Percentiles rank a stretch among this genome's conserved stretches.
phyloP scores from a whole-genome alignment of 1,284 basidiomycete genomes.

The Mycena sp. region DNA sequence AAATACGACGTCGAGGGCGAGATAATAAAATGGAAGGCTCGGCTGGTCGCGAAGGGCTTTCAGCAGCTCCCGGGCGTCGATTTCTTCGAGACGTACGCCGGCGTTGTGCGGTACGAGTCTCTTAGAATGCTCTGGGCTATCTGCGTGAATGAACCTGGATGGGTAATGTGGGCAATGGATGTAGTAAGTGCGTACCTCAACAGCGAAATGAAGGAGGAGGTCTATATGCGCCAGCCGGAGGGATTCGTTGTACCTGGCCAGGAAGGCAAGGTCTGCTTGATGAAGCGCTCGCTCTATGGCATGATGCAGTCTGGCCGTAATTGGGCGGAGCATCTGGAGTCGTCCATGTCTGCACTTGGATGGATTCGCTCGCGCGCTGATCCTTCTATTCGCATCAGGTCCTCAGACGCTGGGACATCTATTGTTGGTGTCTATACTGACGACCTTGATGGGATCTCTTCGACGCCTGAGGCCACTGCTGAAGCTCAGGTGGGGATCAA shows the following conservation, averaged over 20 bases:
- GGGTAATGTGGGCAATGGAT: constrained; percentile 22
- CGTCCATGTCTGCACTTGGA: background rate
- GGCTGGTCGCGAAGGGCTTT: constrained; percentile 26
- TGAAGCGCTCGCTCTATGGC: constrained; percentile 21
- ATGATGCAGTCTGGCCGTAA: constrained; percentile 25
- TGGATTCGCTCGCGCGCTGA: constrained; percentile 25
- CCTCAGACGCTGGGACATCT: background rate
- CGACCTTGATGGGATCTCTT: constrained; percentile 16
- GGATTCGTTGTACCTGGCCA: constrained; percentile 10
- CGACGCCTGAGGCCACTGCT: constrained; percentile 1
- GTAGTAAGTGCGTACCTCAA: constrained; percentile 26
- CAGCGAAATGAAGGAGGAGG: constrained; percentile 38
- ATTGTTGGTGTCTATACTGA: constrained; percentile 21
- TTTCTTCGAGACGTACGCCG: constrained; percentile 28
- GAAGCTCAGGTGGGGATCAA: constrained; percentile 10
- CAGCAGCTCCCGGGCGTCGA: constrained; percentile 21
- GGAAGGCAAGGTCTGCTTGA: constrained; percentile 17
- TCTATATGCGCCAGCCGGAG: constrained; percentile 47
- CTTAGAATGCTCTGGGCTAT: constrained; percentile 33
- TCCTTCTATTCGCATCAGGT: constrained; percentile 11
- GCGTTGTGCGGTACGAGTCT: constrained; percentile 24
- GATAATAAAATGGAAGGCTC: constrained; percentile 27
- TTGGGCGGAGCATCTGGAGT: constrained; percentile 15
- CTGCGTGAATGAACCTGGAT: constrained; percentile 18
- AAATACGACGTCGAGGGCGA: constrained; percentile 19